Conservation (phyloP, 2,329 filamentous ascomycete species). For the Raffaelea ambrosiae region DNA sequence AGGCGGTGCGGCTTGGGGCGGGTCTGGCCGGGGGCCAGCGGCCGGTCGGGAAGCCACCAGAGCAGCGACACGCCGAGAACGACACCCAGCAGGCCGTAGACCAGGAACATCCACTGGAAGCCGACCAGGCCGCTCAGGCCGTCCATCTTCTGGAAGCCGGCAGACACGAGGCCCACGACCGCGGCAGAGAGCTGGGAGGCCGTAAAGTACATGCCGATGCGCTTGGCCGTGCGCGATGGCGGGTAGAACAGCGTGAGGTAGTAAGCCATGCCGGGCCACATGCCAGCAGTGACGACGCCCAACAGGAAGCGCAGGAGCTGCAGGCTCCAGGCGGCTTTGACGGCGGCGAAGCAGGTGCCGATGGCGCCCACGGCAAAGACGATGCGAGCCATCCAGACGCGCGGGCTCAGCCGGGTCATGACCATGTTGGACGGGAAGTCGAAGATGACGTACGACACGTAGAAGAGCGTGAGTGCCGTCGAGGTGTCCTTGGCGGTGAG, state of each 20-base stretch:
- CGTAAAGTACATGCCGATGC: conserved; percentile 81
- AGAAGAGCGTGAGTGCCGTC: conserved; percentile 79
- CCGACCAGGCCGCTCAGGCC: conserved; percentile 66
- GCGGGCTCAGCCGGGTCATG: conserved; percentile 78
- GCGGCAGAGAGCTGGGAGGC: conserved; percentile 83
- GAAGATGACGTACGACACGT: conserved; percentile 85
- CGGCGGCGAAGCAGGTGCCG: conserved; percentile 74
- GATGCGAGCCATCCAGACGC: conserved; percentile 87
- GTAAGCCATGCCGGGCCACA: conserved; percentile 95
- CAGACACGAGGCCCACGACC: conserved; percentile 81
- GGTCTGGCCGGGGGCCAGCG: conserved; percentile 60
- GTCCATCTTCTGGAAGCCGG: conserved; percentile 89
- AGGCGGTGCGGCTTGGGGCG: conserved; percentile 36
- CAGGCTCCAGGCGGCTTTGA: conserved; percentile 74
- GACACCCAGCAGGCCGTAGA: conserved; percentile 72
- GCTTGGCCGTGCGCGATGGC: conserved; percentile 74
- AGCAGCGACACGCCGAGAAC: conserved; percentile 64
- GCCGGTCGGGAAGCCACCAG: conserved; percentile 87
- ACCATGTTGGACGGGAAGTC: conserved; percentile 82
- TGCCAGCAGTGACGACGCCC: conserved; percentile 79
- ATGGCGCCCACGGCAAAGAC: conserved; percentile 81
- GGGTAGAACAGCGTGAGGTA: conserved; percentile 90
- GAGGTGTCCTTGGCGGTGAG: conserved; percentile 71
- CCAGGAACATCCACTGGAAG: conserved; percentile 86
- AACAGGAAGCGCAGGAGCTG: conserved; percentile 82